Evolutionary conservation across 2,329 filamentous ascomycete species (phyloP), one percentile per base, ranked within the genome.

Genomic region (Diaporthe vaccinii): DNA sequence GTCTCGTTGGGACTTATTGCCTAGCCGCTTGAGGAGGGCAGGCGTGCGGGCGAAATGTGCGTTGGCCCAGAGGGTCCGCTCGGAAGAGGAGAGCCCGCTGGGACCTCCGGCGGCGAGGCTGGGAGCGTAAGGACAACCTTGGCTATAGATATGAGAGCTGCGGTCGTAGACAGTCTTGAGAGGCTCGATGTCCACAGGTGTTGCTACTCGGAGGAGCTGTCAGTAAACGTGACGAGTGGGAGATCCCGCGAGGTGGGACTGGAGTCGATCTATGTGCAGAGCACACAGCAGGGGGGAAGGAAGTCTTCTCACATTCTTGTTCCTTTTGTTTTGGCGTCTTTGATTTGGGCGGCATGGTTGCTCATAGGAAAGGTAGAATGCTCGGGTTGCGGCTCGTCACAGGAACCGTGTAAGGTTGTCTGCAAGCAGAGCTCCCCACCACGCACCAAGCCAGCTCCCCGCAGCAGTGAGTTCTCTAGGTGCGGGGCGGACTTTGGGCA

Each of bases 1-100:
- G 78, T 91, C 89, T 79, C 87, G 87, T 79, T 90, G 87, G 36
- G 87, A 82, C 81, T 90, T 90, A 81, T 85, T 84, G 1, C 81
- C 80, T 44, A 82, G 79, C 28, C 74, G 78, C 55, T 65, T 71
- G 51, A 76, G 76, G 82, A 84, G 46, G 84, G 80, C 58, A 79
- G 83, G 83, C 51, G 85, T 84, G 58, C 83, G 83, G 55, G 89
- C 83, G 74, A 89, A 85, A 77, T 86, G 84, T 25, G 85, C 80
- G 81, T 87, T 86, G 51, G 85, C 80, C 83, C 87, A 90, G 31
- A 85, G 85, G 78, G 87, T 86, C 75, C 85, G 86, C 74, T 91
- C 89, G 72, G 85, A 82, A 3, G 86, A 82, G 14, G 85, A 86
- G 51, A 90, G 84, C 61, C 82, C 84, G 51, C 85, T 80, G 77